phyloP scores from a whole-genome alignment of 441 rosid genomes.

The Erodium moschatum region DNA sequence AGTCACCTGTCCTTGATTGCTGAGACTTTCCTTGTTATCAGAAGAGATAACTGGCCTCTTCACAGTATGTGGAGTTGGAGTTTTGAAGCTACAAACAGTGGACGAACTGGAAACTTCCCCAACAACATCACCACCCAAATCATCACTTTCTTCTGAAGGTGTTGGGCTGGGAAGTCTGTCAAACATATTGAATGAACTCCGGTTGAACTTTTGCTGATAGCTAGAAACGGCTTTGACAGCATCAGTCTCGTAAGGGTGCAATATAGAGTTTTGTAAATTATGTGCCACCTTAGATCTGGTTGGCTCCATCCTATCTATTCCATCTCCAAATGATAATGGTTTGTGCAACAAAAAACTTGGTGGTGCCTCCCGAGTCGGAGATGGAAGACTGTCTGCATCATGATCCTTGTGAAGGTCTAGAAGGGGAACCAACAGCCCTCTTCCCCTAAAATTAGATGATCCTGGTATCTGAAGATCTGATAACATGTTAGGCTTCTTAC shows the following conservation, averaged over 20 bases:
- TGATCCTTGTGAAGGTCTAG: slow-evolving; percentile 78
- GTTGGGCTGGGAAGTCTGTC: slow-evolving; percentile 93
- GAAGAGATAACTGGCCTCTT: slow-evolving; percentile 30
- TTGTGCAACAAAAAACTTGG: slow-evolving; percentile 38
- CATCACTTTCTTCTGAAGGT: slow-evolving; percentile 70
- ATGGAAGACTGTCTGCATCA: slow-evolving; percentile 89
- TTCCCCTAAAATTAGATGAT: slow-evolving; percentile 37
- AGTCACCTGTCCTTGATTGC: not conserved
- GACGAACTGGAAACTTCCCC: slow-evolving; percentile 65
- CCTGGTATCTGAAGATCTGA: slow-evolving; percentile 40
- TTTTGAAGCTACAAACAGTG: slow-evolving; percentile 22
- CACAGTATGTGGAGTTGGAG: slow-evolving; percentile 24
- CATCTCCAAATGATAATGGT: slow-evolving; percentile 31
- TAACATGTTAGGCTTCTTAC: slow-evolving; percentile 24
- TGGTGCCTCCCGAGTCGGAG: slow-evolving; percentile 72
- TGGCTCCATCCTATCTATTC: slow-evolving; percentile 28
- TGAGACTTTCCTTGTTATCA: not conserved
- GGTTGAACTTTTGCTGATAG: slow-evolving; percentile 56
- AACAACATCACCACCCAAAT: slow-evolving; percentile 42
- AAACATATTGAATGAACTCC: slow-evolving; percentile 33
- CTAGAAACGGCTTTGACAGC: slow-evolving; percentile 31
- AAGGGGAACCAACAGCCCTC: slow-evolving; percentile 35
- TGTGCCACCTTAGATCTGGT: slow-evolving; percentile 29
- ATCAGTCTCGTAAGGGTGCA: slow-evolving; percentile 61
- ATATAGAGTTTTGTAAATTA: slow-evolving; percentile 32